Evolutionary conservation across 805 yeast genomes (phyloP), one percentile per base, ranked within the genome.

Genomic region (Pichia paraexigua): DNA sequence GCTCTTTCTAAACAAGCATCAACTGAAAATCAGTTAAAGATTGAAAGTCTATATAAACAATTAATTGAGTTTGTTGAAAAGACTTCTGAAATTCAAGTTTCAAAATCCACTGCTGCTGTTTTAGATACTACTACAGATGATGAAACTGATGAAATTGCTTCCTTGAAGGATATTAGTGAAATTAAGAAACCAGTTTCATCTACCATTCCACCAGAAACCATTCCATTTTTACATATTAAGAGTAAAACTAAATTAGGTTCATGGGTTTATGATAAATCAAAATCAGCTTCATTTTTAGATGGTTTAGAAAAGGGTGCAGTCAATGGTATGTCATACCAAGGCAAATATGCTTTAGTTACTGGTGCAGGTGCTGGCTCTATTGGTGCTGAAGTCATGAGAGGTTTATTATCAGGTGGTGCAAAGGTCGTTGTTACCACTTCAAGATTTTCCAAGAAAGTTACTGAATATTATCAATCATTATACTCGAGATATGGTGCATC

Each of bases 281-380:
- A 87, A 57, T 83, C 99, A 39, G 76, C 91, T 40, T 63, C 75
- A 43, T 94, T 85, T 73, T 79, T 94, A 68, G 91, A 89, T 66
- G 95, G 94, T 53, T 82, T 94, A 65, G 98, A 94, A 73, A 78
- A 79, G 56, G 96, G 95, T 68, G 97, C 99, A 37, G 81, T 88
- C 58, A 94, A 91, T 62, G 99, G 99, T 74, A 79, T 90, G 52
- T 80, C 96, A 41, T 94, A 83, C 76, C 82, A 84, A 68, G 88
- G 82, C 68, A 94, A 90, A 71, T 83, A 83, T 60, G 97, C 91
- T 48, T 79, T 94, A 63, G 77, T 94, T 59, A 94, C 99, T 46
- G 99, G 99, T 77, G 98, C 98, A 48, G 99, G 99, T 77, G 91
- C 88, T 46, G 99, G 98, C 50, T 94, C 99, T 48, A 94, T 94